Percentiles rank a stretch among this genome's conserved stretches.
These are phyloP conservation scores for Chimonanthus praecox DNA, from an alignment of 164 flowering plant species.

Conservation along the genomic window DNA sequence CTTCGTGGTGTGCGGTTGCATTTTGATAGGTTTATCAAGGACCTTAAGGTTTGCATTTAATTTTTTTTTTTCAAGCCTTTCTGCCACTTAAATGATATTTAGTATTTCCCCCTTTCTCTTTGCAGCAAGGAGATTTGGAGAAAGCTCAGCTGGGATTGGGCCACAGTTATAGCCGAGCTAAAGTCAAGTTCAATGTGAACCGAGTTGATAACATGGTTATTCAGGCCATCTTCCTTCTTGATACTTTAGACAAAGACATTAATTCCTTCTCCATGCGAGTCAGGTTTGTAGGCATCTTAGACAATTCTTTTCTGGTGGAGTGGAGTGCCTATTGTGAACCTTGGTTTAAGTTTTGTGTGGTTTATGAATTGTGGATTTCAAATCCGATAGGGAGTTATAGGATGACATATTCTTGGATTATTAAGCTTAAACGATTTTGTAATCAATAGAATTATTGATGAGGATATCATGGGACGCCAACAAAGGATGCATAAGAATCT, in stretches of 20 bases:
- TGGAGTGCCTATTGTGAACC: too few relatives aligned
- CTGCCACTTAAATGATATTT: background rate
- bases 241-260: conserved; percentile 93
- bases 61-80: background rate
- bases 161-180: conserved; percentile 97
- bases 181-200: conserved; percentile 98
- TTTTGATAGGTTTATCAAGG: conserved; percentile 80
- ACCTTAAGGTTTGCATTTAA: conserved; percentile 59
- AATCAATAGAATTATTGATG: too few relatives aligned
- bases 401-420: too few relatives aligned
- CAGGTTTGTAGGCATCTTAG: conserved; percentile 42
- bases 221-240: conserved; percentile 93
- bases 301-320: too few relatives aligned
- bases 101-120: background rate
- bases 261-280: conserved; percentile 97
- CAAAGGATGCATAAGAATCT: too few relatives aligned
- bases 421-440: too few relatives aligned
- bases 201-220: conserved; percentile 97
- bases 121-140: conserved; percentile 76
- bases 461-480: too few relatives aligned
- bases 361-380: too few relatives aligned
- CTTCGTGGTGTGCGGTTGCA: conserved; percentile 83
- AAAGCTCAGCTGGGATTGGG: conserved; percentile 94
- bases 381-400: too few relatives aligned
- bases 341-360: too few relatives aligned